Percentiles rank a stretch among this genome's conserved stretches.
Evolutionary conservation across 2,329 filamentous ascomycete genomes (phyloP).

Genomic region (Teratosphaeriaceae sp.): DNA sequence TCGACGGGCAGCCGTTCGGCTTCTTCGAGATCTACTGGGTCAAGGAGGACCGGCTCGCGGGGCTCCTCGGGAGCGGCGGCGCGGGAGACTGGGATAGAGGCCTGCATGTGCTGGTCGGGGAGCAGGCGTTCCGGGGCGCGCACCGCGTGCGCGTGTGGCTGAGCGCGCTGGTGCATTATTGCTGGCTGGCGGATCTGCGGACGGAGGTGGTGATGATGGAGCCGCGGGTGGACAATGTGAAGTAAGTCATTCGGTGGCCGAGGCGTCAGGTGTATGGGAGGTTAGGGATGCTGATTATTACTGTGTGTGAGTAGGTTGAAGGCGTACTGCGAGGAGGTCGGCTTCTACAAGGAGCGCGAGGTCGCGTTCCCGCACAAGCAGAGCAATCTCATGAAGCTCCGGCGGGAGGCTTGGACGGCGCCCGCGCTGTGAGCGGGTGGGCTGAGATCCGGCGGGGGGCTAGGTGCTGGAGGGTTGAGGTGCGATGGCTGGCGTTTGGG

Average conservation of each 20-base stretch:
- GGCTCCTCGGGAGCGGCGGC: slow-evolving; percentile 59
- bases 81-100: slow-evolving; percentile 84
- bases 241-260: slow-evolving; percentile 56
- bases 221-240: slow-evolving; percentile 82
- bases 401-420: slow-evolving; percentile 71
- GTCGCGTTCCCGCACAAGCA: slow-evolving; percentile 89
- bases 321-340: slow-evolving; percentile 61
- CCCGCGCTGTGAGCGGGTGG: slow-evolving; percentile 43
- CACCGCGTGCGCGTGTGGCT: slow-evolving; percentile 74
- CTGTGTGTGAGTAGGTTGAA: slow-evolving; percentile 50
- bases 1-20: slow-evolving; percentile 91
- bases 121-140: slow-evolving; percentile 82
- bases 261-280: too few species aligned
- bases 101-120: slow-evolving; percentile 81
- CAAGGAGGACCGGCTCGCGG: slow-evolving; percentile 77
- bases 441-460: too few species aligned
- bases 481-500: too few species aligned
- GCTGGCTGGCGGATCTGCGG: slow-evolving; percentile 67
- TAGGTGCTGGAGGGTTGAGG: too few species aligned
- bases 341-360: slow-evolving; percentile 83
- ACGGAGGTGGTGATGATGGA: slow-evolving; percentile 82
- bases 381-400: slow-evolving; percentile 74
- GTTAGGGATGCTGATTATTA: too few species aligned
- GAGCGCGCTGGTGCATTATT: slow-evolving; percentile 80
- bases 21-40: slow-evolving; percentile 99